These are phyloP conservation scores for Leccinellum albellum DNA, from an alignment of 768 basidiomycete genomes.

Conservation along the genomic window DNA sequence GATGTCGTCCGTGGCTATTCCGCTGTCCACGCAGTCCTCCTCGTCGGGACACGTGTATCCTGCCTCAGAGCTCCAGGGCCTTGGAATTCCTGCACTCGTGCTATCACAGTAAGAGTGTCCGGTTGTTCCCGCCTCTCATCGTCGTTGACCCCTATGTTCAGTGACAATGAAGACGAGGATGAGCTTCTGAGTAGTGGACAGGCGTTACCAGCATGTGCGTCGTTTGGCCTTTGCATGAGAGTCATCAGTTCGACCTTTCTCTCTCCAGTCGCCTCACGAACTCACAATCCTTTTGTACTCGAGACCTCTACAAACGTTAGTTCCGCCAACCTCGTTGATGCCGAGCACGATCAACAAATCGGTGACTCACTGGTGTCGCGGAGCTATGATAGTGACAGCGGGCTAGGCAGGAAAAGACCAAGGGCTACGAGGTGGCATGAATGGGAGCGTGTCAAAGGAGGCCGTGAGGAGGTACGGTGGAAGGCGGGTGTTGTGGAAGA, in stretches of 20 bases:
- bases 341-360: constrained; percentile 15
- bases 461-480: constrained; percentile 18
- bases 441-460: constrained; percentile 24
- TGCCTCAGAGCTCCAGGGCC: constrained; percentile 24
- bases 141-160: neutral
- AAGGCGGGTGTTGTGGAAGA: constrained; percentile 16
- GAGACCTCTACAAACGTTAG: constrained; percentile 29
- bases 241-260: constrained; percentile 5
- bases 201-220: constrained; percentile 64
- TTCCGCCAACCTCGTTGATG: constrained; percentile 21
- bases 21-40: constrained; percentile 34
- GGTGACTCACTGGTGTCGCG: constrained; percentile 2
- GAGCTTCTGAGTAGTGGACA: constrained; percentile 77
- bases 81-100: constrained; percentile 37
- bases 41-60: constrained; percentile 30
- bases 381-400: neutral
- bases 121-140: neutral
- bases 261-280: constrained; percentile 23
- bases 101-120: constrained; percentile 34
- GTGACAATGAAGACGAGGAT: constrained; percentile 48
- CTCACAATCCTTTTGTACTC: constrained; percentile 21
- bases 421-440: constrained; percentile 51
- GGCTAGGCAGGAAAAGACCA: constrained; percentile 14
- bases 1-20: constrained; percentile 28
- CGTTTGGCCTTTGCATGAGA: constrained; percentile 6